phyloP scores from a whole-genome alignment of 306 rosid species.

The Rosa rugosa region DNA sequence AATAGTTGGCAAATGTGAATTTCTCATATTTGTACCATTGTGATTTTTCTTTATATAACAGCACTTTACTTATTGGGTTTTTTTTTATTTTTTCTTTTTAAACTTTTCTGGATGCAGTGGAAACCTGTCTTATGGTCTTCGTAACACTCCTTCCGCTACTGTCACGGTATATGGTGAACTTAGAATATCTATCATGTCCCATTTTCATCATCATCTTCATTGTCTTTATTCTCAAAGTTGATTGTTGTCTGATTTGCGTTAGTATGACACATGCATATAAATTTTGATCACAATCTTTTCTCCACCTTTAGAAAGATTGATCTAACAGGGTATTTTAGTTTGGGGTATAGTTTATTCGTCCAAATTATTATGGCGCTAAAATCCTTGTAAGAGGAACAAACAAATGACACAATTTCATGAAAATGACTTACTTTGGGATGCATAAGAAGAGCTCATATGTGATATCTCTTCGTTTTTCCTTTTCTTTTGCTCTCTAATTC shows the following conservation, averaged over 20 bases:
- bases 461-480: background rate
- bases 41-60: background rate
- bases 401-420: background rate
- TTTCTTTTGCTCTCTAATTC: background rate
- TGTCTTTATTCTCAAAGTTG: background rate
- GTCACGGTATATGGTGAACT: conserved; percentile 53
- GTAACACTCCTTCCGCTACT: conserved; percentile 69
- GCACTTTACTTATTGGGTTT: background rate
- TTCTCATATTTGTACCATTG: too few relatives aligned
- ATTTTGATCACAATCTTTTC: background rate
- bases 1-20: background rate
- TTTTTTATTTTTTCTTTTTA: background rate
- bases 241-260: conserved; percentile 1
- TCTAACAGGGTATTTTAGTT: background rate
- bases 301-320: background rate
- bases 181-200: conserved; percentile 5
- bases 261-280: background rate
- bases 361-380: background rate
- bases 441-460: background rate
- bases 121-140: conserved; percentile 74
- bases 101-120: conserved; percentile 59
- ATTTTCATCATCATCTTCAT: conserved; percentile 11
- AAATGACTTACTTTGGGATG: background rate
- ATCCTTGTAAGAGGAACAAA: background rate
- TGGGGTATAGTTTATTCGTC: background rate